These are phyloP conservation scores for Mariannaea elegans DNA, from an alignment of 2,329 filamentous ascomycete species.

Conservation along the genomic window DNA sequence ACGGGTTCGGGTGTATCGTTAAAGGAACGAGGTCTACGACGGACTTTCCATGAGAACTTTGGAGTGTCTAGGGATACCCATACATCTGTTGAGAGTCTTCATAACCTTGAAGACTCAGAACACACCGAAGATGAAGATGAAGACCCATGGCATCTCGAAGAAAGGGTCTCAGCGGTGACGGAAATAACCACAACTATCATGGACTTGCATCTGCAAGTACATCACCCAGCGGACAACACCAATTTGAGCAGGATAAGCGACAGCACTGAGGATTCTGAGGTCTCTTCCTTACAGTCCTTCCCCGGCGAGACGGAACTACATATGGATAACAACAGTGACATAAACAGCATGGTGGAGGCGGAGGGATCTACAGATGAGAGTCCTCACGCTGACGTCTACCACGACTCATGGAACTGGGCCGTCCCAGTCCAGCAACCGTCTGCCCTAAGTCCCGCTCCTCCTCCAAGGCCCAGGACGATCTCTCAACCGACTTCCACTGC, in stretches of 20 bases:
- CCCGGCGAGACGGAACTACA: slow-evolving; percentile 9
- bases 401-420: slow-evolving; percentile 23
- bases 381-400: neutral
- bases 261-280: slow-evolving; percentile 7
- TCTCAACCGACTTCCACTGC: neutral
- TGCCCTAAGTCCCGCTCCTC: slow-evolving; percentile 6
- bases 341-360: neutral
- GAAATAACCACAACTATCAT: neutral
- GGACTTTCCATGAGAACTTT: neutral
- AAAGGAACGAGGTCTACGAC: neutral
- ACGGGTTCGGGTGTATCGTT: neutral
- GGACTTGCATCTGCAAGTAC: neutral
- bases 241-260: slow-evolving; percentile 14
- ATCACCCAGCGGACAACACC: neutral
- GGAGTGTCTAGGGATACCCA: neutral
- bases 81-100: neutral
- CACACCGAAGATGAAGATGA: neutral
- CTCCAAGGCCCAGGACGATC: neutral
- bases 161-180: neutral
- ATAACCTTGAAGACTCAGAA: neutral
- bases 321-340: neutral
- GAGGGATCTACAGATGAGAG: neutral
- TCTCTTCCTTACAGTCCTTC: slow-evolving; percentile 14
- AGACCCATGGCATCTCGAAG: slow-evolving; percentile 12
- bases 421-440: slow-evolving; percentile 1